Evolutionary conservation across 306 rosid genomes (phyloP), one percentile per base, ranked within the genome.

Genomic region (Fragaria nilgerrensis): DNA sequence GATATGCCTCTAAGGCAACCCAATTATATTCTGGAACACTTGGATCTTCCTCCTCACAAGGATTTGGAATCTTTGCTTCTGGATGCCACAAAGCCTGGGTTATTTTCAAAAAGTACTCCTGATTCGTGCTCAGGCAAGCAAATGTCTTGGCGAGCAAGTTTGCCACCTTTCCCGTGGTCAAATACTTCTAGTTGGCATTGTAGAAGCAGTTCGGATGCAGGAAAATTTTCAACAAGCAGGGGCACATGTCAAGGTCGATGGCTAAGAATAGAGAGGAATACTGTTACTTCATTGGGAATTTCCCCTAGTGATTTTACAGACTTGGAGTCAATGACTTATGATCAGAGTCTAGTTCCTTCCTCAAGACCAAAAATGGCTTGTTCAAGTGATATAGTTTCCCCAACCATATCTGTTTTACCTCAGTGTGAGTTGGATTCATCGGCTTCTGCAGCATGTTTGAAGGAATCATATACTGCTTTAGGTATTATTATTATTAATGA

Each of bases 161-260:
- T 96, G 88, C 89, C 92, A 16, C 84, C 97, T 56, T 91, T 92
- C 87, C 87, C 88, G 44, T 96, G 99, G 99, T 96, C 98, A 53
- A 92, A 96, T 81, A 72, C 88, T 78, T 91, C 88, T 68, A 90
- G 82, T 74, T 91, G 96, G 61, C 88, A 91, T 77, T 88, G 85
- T 86, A 89, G 96, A 88, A 78, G 84, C 73, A 92, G 80, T 87
- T 88, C 92, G 17, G 99, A 96, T 76, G 73, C 87, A 23, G 85
- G 82, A 75, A 96, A 89, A 82, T 79, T 84, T 67, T 85, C 98
- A 61, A 74, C 93, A 62, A 89, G 83, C 84, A 90, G 83, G 86
- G 83, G 88, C 71, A 79, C 82, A 5, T 96, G 99, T 87, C 96
- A 85, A 73, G 99, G 97, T 84, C 88, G 89, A 89, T 92, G 98